Percentiles rank a stretch among this genome's conserved stretches.
Evolutionary conservation across 176 grass and related monocot genomes (phyloP).

Genomic region (Phoenix roebelenii): DNA sequence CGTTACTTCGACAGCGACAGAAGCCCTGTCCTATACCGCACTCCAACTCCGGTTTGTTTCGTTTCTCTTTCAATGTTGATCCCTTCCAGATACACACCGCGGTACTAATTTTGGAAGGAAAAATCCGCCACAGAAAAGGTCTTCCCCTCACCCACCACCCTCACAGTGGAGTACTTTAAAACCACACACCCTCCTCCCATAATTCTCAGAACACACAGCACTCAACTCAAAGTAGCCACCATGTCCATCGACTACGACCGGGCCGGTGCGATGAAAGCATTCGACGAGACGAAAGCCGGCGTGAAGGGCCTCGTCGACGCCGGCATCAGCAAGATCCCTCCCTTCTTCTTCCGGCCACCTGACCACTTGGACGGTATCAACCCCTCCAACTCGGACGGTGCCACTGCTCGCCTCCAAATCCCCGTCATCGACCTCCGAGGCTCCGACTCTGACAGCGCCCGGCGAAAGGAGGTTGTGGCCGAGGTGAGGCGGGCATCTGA

Average conservation of each 20-base stretch:
- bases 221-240: too few relatives aligned
- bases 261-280: slow-evolving; percentile 24
- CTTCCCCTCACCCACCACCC: too few relatives aligned
- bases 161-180: too few relatives aligned
- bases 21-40: too few relatives aligned
- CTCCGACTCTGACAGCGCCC: not conserved
- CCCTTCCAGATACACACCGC: too few relatives aligned
- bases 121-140: too few relatives aligned
- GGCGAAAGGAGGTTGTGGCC: not conserved
- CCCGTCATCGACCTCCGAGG: slow-evolving; percentile 37
- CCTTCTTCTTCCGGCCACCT: slow-evolving; percentile 17
- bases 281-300: slow-evolving; percentile 58
- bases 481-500: slow-evolving; percentile 16
- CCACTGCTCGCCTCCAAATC: slow-evolving; percentile 1
- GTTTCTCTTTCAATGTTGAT: too few relatives aligned
- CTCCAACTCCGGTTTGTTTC: too few relatives aligned
- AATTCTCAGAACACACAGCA: too few relatives aligned
- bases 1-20: too few relatives aligned
- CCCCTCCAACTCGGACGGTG: not conserved
- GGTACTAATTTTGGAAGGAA: too few relatives aligned
- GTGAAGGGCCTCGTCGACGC: slow-evolving; percentile 50
- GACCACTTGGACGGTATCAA: not conserved
- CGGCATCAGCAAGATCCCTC: slow-evolving; percentile 23
- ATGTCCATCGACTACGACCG: slow-evolving; percentile 13
- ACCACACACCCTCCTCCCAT: too few relatives aligned